Conservation (phyloP, 352 stramenopile species). For the Phytophthora kernoviae region DNA sequence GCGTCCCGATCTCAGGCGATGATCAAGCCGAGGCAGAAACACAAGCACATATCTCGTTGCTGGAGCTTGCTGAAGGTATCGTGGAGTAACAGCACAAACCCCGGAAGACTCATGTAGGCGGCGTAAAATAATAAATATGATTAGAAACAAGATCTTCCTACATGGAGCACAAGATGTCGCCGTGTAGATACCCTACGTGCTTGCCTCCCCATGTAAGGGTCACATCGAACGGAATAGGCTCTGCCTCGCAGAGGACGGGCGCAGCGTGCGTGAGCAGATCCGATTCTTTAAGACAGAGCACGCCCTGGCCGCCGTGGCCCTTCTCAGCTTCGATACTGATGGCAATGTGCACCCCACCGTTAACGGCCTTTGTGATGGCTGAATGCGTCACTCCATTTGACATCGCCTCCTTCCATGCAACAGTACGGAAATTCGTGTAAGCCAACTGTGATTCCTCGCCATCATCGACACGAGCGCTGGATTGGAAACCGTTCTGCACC, state of each 20-base stretch:
- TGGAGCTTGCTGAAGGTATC: slow-evolving; percentile 47
- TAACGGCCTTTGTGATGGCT: slow-evolving; percentile 72
- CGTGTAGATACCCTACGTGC: slow-evolving; percentile 61
- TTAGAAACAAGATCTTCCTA: slow-evolving; percentile 25
- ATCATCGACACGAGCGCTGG: slow-evolving; percentile 57
- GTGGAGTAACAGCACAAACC: slow-evolving; percentile 1
- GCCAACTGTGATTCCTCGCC: slow-evolving; percentile 70
- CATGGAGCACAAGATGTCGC: slow-evolving; percentile 51
- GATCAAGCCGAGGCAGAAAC: slow-evolving; percentile 6
- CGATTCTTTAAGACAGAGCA: slow-evolving; percentile 68
- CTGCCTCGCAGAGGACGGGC: slow-evolving; percentile 45
- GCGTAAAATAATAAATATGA: slow-evolving; percentile 29
- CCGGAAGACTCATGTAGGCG: slow-evolving; percentile 1
- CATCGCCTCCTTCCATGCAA: slow-evolving; percentile 62
- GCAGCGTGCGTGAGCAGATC: slow-evolving; percentile 52
- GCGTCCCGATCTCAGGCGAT: slow-evolving; percentile 1
- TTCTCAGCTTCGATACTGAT: slow-evolving; percentile 73
- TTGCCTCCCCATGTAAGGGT: slow-evolving; percentile 75
- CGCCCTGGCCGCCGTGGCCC: slow-evolving; percentile 60
- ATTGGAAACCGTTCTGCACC: slow-evolving; percentile 74
- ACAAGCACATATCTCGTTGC: slow-evolving; percentile 46
- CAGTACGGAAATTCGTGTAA: slow-evolving; percentile 74
- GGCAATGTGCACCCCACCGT: slow-evolving; percentile 68
- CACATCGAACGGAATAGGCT: slow-evolving; percentile 71
- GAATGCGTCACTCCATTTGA: slow-evolving; percentile 64